Conservation (phyloP, 345 rosid species). For the Zanthoxylum bungeanum region DNA sequence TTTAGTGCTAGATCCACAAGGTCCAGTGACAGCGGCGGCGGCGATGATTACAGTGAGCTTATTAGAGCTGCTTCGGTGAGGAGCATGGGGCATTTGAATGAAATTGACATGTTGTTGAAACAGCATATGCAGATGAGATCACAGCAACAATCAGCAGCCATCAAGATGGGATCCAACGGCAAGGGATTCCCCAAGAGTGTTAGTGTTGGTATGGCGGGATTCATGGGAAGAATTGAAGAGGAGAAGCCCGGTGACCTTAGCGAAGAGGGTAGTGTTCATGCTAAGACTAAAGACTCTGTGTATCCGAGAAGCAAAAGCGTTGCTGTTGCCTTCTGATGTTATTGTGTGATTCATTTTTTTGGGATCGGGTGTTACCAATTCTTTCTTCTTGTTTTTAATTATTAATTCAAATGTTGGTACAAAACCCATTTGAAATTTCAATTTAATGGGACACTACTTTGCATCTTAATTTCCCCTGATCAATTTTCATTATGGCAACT, state of each 20-base stretch:
- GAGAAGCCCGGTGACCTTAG: slow-evolving; percentile 32
- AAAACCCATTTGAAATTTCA: not conserved
- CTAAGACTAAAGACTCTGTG: not conserved
- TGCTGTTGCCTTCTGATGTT: slow-evolving; percentile 30
- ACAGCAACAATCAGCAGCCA: not conserved
- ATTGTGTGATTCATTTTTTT: not conserved
- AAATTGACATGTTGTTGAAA: slow-evolving; percentile 43
- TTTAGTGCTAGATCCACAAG: slow-evolving; percentile 40
- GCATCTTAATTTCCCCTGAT: not conserved
- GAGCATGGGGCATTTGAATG: slow-evolving; percentile 48
- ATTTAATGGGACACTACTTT: no score
- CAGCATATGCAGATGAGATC: slow-evolving; percentile 11
- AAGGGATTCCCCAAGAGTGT: slow-evolving; percentile 43
- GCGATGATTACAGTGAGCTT: slow-evolving; percentile 67
- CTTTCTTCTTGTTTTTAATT: not conserved
- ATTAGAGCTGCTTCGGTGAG: slow-evolving; percentile 63
- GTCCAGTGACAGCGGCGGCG: slow-evolving; percentile 22
- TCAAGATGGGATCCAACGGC: slow-evolving; percentile 2
- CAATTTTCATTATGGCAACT: no score
- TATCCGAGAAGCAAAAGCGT: slow-evolving; percentile 46
- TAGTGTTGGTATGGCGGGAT: slow-evolving; percentile 52
- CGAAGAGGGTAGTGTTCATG: slow-evolving; percentile 21
- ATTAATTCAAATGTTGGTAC: not conserved
- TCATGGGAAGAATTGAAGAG: slow-evolving; percentile 60
- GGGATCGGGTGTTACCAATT: no score